phyloP scores from a whole-genome alignment of 2,329 filamentous ascomycete species.

The Xylariaceae sp. region DNA sequence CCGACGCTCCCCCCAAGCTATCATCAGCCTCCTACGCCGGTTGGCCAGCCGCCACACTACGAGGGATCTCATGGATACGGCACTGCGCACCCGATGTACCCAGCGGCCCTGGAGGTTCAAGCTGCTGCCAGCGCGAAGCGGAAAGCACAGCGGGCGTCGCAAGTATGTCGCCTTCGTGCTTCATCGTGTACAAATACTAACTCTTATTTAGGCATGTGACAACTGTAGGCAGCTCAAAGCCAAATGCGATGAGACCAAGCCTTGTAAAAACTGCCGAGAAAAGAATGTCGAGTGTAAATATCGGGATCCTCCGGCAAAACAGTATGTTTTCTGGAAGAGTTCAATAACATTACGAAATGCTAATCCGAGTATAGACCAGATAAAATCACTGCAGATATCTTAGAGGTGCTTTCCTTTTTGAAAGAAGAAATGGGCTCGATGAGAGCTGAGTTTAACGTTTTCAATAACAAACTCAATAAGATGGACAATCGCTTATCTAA shows the following conservation, averaged over 20 bases:
- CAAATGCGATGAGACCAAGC: constrained; percentile 85
- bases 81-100: constrained; percentile 35
- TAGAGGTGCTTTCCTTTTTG: constrained; percentile 49
- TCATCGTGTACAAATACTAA: constrained; percentile 10
- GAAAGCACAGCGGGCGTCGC: constrained; percentile 64
- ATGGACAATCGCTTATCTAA: constrained; percentile 38
- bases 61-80: constrained; percentile 38
- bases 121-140: constrained; percentile 49
- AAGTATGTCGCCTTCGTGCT: constrained; percentile 42
- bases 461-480: constrained; percentile 28
- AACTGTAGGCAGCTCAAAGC: constrained; percentile 84
- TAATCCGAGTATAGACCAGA: constrained; percentile 45
- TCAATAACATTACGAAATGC: background rate
- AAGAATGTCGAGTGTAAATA: constrained; percentile 83
- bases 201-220: constrained; percentile 71
- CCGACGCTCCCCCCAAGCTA: constrained; percentile 24
- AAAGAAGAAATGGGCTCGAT: constrained; percentile 33
- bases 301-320: constrained; percentile 85
- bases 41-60: constrained; percentile 30
- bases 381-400: constrained; percentile 58
- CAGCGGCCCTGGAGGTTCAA: constrained; percentile 35
- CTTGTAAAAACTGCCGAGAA: constrained; percentile 83
- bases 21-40: constrained; percentile 29
- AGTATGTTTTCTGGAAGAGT: constrained; percentile 54
- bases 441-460: constrained; percentile 28